Evolutionary conservation across 495 filamentous ascomycete genomes (phyloP).

Genomic region (Terfezia claveryi): DNA sequence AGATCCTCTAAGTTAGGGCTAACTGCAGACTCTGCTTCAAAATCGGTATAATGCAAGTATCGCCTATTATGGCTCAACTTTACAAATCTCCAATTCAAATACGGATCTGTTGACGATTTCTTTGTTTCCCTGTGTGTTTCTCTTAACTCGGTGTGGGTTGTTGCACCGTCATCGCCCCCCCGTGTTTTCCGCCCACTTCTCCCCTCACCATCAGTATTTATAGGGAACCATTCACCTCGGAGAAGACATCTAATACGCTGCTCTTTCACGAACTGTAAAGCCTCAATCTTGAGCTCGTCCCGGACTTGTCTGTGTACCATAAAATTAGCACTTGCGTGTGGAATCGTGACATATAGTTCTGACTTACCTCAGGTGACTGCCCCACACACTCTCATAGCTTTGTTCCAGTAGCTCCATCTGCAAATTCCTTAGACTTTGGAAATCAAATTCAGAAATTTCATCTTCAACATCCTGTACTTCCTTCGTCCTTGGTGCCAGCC

Average conservation of each 20-base stretch:
- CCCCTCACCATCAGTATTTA: slow-evolving; percentile 23
- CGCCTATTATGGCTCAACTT: slow-evolving; percentile 80
- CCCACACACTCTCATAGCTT: slow-evolving; percentile 87
- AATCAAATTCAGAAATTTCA: slow-evolving; percentile 65
- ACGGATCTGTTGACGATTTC: slow-evolving; percentile 7
- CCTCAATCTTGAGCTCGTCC: slow-evolving; percentile 82
- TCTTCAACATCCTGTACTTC: slow-evolving; percentile 79
- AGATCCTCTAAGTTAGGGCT: slow-evolving; percentile 55
- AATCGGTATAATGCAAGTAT: slow-evolving; percentile 82
- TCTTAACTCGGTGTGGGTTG: slow-evolving; percentile 4
- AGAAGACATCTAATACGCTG: slow-evolving; percentile 85
- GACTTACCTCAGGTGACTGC: slow-evolving; percentile 43
- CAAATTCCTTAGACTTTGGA: slow-evolving; percentile 51
- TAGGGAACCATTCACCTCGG: slow-evolving; percentile 75
- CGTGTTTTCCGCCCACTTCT: slow-evolving; percentile 18
- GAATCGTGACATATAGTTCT: slow-evolving; percentile 2
- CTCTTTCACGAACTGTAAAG: slow-evolving; percentile 86
- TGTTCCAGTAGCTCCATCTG: slow-evolving; percentile 88
- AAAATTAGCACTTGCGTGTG: neutral
- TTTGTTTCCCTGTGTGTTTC: neutral
- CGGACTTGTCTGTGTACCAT: slow-evolving; percentile 41
- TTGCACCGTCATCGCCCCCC: slow-evolving; percentile 2
- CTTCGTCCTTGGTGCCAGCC: slow-evolving; percentile 57
- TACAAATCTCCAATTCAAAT: slow-evolving; percentile 49
- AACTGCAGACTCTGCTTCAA: slow-evolving; percentile 37